Base-by-base conservation (phyloP, 305 asterid species). In the Petunia hybrid region DNA sequence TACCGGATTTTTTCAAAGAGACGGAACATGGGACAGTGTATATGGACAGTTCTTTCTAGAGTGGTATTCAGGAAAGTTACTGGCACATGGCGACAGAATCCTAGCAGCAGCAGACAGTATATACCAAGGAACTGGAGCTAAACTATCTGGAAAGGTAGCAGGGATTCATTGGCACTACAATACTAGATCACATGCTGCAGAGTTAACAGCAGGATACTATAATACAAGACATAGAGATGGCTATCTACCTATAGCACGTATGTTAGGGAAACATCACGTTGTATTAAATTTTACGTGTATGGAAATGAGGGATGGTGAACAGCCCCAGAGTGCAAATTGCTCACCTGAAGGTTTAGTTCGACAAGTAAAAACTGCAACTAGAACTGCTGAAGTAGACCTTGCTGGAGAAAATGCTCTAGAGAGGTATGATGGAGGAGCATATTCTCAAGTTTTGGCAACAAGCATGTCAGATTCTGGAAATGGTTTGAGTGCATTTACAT, bases 331-430 rank as follows among this genome's bases (percentile, higher is more conserved):
- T 63, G 98, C 97, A 3, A 87, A 90, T 86, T 85, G 95, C 88
- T 94, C 99, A 6, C 97, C 99, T 1, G 94, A 95, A 90, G 98
- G 97, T 66, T 90, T 95, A 62, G 98, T 95, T 66, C 84, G 86
- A 84, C 99, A 94, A 89, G 98, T 94, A 62, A 91, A 92, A 92
- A 85, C 55, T 83, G 99, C 96, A 53, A 84, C 97, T 13, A 89
- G 80, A 84, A 78, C 88, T 65, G 94, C 97, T 10, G 83, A 84
- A 80, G 76, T 83, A 79, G 91, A 86, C 67, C 94, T 92, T 65
- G 98, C 98, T 45, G 99, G 99, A 84, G 99, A 95, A 83, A 95
- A 95, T 88, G 99, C 99, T 7, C 86, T 95, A 9, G 97, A 92
- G 85, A 90, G 98, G 87, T 92, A 95, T 41, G 97, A 95, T 61